Evolutionary conservation across 2,329 filamentous ascomycete genomes (phyloP), one percentile per base, ranked within the genome.

Genomic region (Lachnellula occidentalis): DNA sequence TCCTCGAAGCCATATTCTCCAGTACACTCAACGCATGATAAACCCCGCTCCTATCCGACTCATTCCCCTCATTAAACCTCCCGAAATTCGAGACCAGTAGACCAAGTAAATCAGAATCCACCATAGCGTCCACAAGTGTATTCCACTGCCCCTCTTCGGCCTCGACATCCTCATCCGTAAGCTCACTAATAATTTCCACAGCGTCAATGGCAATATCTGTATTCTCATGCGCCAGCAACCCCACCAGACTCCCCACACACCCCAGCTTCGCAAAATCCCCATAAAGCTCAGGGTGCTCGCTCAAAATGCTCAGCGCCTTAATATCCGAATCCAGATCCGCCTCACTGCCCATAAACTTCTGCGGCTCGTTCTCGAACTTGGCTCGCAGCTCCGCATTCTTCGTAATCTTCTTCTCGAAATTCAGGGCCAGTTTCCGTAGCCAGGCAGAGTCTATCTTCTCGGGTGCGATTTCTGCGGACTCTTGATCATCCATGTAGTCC

Each of bases 131-230:
- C 63, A 92, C 90, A 8, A 99, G 73, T 1, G 73, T 76, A 57
- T 87, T 82, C 90, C 92, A 96, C 65, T 96, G 85, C 53, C 82
- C 82, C 63, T 91, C 85, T 56, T 87, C 83, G 2, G 88, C 90
- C 42, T 85, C 79, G 2, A 96, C 90, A 67, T 97, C 92, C 68
- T 99, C 92, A 65, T 97, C 94, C 14, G 90, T 95, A 62, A 97
- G 75, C 73, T 99, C 94, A 53, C 83, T 86, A 49, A 99, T 82
- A 46, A 96, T 88, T 73, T 97, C 88, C 48, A 96, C 85, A 0
- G 87, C 89, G 59, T 87, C 89, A 64, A 97, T 95, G 11, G 94
- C 91, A 61, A 99, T 95, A 67, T 99, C 94, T 0, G 92, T 92
- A 69, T 99, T 99, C 65, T 99, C 94, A 69, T 99, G 94, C 15